These are phyloP conservation scores for Hydnomerulius pinastri DNA, from an alignment of 768 basidiomycete species.

Conservation along the genomic window DNA sequence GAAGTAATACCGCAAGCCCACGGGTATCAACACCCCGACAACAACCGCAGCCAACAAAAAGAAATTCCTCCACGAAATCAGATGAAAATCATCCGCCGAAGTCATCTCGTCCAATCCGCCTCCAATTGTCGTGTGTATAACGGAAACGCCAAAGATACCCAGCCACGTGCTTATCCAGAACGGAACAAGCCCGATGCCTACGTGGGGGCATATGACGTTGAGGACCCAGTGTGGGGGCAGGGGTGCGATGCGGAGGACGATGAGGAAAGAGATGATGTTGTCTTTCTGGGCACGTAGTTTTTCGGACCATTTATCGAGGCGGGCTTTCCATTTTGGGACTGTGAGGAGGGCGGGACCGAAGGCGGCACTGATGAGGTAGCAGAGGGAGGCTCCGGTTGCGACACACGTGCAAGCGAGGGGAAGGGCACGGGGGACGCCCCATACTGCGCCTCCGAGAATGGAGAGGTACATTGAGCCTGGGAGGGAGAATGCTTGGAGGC, in stretches of 20 bases:
- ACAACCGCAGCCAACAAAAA: constrained; percentile 82
- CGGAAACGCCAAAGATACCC: constrained; percentile 86
- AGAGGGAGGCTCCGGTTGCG: constrained; percentile 86
- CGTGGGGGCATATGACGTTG: constrained; percentile 89
- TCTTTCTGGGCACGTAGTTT: constrained; percentile 79
- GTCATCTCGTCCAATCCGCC: constrained; percentile 96
- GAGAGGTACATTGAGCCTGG: constrained; percentile 98
- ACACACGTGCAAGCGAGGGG: constrained; percentile 92
- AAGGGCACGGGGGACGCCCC: constrained; percentile 85
- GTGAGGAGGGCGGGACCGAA: constrained; percentile 91
- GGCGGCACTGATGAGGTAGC: constrained; percentile 89
- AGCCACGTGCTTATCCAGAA: constrained; percentile 93
- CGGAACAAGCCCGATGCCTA: constrained; percentile 79
- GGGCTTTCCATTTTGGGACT: constrained; percentile 80
- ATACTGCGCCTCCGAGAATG: constrained; percentile 94
- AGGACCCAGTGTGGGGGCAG: constrained; percentile 97
- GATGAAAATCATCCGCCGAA: constrained; percentile 87
- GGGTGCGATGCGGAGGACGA: constrained; percentile 93
- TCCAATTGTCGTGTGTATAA: constrained; percentile 95
- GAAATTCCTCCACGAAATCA: constrained; percentile 91
- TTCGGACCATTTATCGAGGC: constrained; percentile 78
- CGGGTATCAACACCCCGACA: constrained; percentile 91
- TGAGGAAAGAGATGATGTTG: constrained; percentile 89
- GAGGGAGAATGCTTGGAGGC: constrained; percentile 93
- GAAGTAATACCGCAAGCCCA: constrained; percentile 85